Base-by-base conservation (phyloP, 1,139 yeast genomes). In the Schwanniomyces etchellsii region DNA sequence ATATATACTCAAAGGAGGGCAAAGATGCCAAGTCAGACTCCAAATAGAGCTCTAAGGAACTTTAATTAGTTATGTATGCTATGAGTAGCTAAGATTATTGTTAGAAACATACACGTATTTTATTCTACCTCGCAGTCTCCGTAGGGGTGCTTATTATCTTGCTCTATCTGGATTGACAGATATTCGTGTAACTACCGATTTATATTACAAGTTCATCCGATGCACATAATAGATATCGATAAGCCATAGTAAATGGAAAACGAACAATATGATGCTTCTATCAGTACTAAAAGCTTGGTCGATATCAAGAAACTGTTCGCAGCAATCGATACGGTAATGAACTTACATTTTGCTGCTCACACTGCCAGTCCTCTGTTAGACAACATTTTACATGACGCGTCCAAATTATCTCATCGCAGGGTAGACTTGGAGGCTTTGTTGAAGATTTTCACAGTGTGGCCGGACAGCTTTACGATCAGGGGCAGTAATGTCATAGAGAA, bases 341-440 rank as follows among this genome's bases (percentile, higher is more conserved):
- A 38, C 18, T 44, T 59, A 13, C 52, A 57, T 37, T 58, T 47
- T 33, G 32, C 60, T 16, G 46, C 40, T 26, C 62, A 57, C 35
- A 44, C 52, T 2, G 28, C 52, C 3, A 48, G 48, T 32, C 59
- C 61, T 3, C 20, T 41, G 4, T 26, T 56, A 5, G 30, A 31
- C 5, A 42, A 42, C 17, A 32, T 52, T 10, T 40, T 56, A 15
- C 43, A 42, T 10, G 38, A 45, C 5, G 55, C 60, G 2, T 37
- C 54, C 11, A 27, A 34, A 4, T 36, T 51, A n/a, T 42, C 46
- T 4, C 36, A 39, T 7, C 30, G 38, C 13, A 36, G 47, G 22
- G 45, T 57, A n/a, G 39, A 31, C 3, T 27, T 40, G 7, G 7
- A 24, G 2, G 48, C 45, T 22, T 13, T 58, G 12, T 47, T 44